Percentiles rank a stretch among this genome's conserved stretches.
Evolutionary conservation across 495 filamentous ascomycete genomes (phyloP).

Genomic region (Penicillium argentinense): DNA sequence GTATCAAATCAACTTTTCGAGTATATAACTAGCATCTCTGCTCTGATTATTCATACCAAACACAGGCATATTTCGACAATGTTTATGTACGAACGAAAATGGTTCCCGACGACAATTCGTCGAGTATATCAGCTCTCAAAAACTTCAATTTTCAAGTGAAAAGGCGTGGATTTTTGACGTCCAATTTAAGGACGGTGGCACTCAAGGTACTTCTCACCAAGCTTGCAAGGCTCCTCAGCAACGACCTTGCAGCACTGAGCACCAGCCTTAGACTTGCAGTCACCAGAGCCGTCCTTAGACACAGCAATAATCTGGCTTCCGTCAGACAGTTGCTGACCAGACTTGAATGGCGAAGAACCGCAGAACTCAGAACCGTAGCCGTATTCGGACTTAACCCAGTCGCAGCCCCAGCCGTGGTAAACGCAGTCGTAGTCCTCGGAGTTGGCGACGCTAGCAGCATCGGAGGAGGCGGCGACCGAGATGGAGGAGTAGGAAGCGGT

Average conservation of each 20-base stretch:
- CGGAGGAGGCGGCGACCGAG: background rate
- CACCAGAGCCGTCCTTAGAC: conserved; percentile 8
- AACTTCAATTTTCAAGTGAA: too few species aligned
- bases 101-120: too few species aligned
- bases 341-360: conserved; percentile 8
- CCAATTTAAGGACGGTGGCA: conserved; percentile 8
- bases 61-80: too few species aligned
- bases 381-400: conserved; percentile 13
- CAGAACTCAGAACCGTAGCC: conserved; percentile 11
- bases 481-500: background rate
- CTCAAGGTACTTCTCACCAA: conserved; percentile 17
- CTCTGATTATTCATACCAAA: too few species aligned
- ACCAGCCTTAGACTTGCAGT: conserved; percentile 8
- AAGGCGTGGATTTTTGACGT: too few species aligned
- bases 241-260: conserved; percentile 9
- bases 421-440: conserved; percentile 13
- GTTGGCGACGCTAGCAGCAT: background rate
- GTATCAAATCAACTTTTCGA: too few species aligned
- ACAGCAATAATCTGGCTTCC: conserved; percentile 9
- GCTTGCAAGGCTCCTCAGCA: conserved; percentile 5
- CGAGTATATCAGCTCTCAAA: too few species aligned
- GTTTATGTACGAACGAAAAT: too few species aligned
- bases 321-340: conserved; percentile 8
- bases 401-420: conserved; percentile 7
- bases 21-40: too few species aligned